phyloP scores from a whole-genome alignment of 768 basidiomycete species.

The Boletus sensibilis region DNA sequence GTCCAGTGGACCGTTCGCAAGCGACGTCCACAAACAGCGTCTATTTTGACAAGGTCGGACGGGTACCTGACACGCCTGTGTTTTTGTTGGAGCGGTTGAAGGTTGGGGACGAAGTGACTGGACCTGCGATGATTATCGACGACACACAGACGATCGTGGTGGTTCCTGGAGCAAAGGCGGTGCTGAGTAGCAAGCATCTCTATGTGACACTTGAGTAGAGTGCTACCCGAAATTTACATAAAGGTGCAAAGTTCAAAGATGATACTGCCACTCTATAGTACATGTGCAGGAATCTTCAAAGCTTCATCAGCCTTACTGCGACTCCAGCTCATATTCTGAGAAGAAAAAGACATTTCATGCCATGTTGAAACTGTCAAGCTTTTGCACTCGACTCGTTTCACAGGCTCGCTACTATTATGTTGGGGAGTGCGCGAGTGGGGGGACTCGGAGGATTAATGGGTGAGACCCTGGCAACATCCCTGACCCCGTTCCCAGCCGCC shows the following conservation, averaged over 20 bases:
- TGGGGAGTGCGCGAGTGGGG: neutral
- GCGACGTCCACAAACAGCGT: constrained; percentile 61
- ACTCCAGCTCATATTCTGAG: neutral
- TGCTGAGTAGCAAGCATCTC: constrained; percentile 69
- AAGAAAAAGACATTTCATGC: too few relatives aligned
- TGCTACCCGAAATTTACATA: constrained; percentile 1
- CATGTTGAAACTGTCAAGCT: neutral
- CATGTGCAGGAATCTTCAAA: too few relatives aligned
- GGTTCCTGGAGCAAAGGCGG: constrained; percentile 66
- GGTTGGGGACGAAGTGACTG: constrained; percentile 70
- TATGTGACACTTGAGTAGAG: constrained; percentile 44
- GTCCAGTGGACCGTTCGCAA: constrained; percentile 37
- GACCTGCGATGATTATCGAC: constrained; percentile 94
- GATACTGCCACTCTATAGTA: too few relatives aligned
- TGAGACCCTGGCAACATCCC: constrained; percentile 21
- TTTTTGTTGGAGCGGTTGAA: constrained; percentile 64
- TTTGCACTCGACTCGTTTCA: neutral
- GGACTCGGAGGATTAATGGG: neutral
- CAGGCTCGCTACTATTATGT: neutral
- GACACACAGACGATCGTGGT: constrained; percentile 94
- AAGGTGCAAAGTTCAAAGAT: neutral
- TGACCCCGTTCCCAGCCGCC: constrained; percentile 9
- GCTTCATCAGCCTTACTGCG: too few relatives aligned
- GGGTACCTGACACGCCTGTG: constrained; percentile 78
- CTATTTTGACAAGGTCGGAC: constrained; percentile 80